Evolutionary conservation across 345 rosid species (phyloP).

Genomic region (Ceriops decandra): DNA sequence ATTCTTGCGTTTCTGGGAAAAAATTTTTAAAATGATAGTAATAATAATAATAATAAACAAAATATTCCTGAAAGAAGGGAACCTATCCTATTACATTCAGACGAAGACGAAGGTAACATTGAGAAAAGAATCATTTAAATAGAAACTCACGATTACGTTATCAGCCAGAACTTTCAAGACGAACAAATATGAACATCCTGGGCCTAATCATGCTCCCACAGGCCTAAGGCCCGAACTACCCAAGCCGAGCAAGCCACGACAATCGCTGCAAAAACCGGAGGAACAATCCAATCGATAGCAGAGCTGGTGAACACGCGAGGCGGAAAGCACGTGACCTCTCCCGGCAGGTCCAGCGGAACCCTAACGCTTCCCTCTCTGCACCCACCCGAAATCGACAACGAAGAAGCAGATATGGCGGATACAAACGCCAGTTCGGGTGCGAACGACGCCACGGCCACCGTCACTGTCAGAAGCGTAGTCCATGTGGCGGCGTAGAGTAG

Average conservation of each 20-base stretch:
- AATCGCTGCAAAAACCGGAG: constrained; percentile 48
- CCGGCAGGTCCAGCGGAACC: constrained; percentile 62
- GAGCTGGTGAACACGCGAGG: no score
- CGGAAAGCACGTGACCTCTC: constrained; percentile 69
- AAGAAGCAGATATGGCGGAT: constrained; percentile 54
- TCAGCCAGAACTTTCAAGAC: no score
- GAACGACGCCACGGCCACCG: constrained; percentile 78
- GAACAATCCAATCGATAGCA: no score
- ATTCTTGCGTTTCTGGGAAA: no score
- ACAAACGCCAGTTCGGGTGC: constrained; percentile 76
- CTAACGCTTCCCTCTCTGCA: constrained; percentile 51
- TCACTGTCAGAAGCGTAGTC: constrained; percentile 59
- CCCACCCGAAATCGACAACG: constrained; percentile 45
- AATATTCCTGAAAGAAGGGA: no score
- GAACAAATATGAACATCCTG: no score
- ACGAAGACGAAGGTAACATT: no score
- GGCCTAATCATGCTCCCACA: constrained; percentile 49
- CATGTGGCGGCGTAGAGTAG: constrained; percentile 63
- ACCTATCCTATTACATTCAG: no score
- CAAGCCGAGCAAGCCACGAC: constrained; percentile 77
- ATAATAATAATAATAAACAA: no score
- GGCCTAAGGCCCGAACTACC: constrained; percentile 59
- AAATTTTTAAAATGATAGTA: no score
- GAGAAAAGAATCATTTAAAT: no score
- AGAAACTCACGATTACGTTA: no score